Evolutionary conservation across 768 basidiomycete species (phyloP).

Genomic region (Heimioporus sp.): DNA sequence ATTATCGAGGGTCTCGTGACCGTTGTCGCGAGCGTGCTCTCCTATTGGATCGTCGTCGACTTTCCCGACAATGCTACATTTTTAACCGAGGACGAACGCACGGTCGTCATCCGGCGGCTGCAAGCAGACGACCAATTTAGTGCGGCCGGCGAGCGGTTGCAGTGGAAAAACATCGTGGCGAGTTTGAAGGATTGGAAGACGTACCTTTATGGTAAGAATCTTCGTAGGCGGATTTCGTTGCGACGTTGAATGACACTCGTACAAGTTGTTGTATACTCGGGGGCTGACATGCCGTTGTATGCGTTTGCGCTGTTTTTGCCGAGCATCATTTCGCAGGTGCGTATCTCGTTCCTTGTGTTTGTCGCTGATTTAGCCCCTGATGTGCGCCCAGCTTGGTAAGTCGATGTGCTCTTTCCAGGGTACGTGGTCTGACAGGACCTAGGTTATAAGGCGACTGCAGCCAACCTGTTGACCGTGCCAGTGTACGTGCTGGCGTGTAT

Average conservation of each 20-base stretch:
- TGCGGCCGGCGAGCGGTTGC: constrained; percentile 65
- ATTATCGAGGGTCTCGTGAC: constrained; percentile 71
- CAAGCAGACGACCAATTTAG: constrained; percentile 70
- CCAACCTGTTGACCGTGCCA: constrained; percentile 76
- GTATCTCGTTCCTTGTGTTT: constrained; percentile 10
- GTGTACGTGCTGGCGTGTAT: constrained; percentile 71
- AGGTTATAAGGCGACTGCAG: constrained; percentile 68
- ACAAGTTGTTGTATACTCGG: constrained; percentile 55
- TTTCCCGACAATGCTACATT: constrained; percentile 83
- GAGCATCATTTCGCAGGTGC: constrained; percentile 69
- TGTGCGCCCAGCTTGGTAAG: constrained; percentile 38
- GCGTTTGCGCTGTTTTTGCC: constrained; percentile 79
- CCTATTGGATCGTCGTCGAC: constrained; percentile 79
- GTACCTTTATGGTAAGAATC: constrained; percentile 40
- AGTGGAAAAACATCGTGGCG: constrained; percentile 54
- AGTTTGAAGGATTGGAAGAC: constrained; percentile 75
- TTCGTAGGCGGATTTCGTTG: too few relatives aligned
- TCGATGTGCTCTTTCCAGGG: neutral
- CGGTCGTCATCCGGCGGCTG: constrained; percentile 61
- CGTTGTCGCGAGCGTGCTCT: constrained; percentile 58
- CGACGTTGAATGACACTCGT: neutral
- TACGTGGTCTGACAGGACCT: neutral
- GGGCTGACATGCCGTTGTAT: constrained; percentile 65
- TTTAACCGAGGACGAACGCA: constrained; percentile 67
- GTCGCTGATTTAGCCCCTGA: neutral